These are phyloP conservation scores for Dactylellina cionopaga DNA, from an alignment of 2,329 filamentous ascomycete genomes.

Conservation along the genomic window DNA sequence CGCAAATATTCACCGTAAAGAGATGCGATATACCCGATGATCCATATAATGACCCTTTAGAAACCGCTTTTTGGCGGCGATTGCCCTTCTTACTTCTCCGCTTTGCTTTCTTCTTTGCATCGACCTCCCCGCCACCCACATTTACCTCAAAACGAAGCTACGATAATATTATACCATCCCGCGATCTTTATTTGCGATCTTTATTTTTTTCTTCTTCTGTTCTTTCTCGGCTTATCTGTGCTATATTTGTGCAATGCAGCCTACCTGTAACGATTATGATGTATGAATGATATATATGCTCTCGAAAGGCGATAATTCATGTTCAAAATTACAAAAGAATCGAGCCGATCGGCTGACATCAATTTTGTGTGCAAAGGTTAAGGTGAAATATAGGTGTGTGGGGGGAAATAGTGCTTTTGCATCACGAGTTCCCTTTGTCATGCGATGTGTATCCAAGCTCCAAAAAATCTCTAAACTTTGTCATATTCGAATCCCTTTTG, in stretches of 20 bases:
- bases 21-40: too few relatives aligned
- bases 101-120: neutral
- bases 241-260: neutral
- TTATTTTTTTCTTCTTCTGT: neutral
- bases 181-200: conserved; percentile 2
- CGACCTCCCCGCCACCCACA: neutral
- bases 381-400: neutral
- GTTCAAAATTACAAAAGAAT: too few relatives aligned
- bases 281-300: conserved; percentile 9
- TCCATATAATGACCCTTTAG: neutral
- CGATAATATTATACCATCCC: conserved; percentile 50
- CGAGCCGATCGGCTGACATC: conserved; percentile 27
- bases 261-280: conserved; percentile 36
- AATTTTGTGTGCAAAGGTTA: too few relatives aligned
- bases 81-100: neutral
- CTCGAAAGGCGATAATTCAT: neutral
- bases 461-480: neutral
- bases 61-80: neutral
- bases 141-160: neutral
- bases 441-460: conserved; percentile 14
- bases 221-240: conserved; percentile 2
- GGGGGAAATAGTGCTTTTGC: neutral
- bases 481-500: conserved; percentile 8
- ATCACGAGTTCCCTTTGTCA: conserved; percentile 47
- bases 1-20: neutral